Evolutionary conservation across 352 stramenopile species (phyloP), one percentile per base, ranked within the genome.

Genomic region (Phytophthora brassicae): DNA sequence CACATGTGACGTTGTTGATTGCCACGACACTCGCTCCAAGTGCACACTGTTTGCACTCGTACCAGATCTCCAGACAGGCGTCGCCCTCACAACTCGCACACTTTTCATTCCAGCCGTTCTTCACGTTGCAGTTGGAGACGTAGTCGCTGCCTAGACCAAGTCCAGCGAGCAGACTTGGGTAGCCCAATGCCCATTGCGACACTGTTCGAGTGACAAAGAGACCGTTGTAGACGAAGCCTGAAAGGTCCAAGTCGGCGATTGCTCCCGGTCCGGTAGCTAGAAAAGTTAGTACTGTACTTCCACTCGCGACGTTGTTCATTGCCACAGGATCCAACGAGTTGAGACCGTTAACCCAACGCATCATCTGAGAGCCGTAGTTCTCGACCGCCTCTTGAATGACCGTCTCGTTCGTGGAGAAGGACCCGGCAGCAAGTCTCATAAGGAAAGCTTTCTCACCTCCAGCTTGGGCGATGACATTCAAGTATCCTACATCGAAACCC

Each of bases 341-440:
- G 66, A 90, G 75, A 0, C 81, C 83, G 51, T 90, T 90, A n/a
- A 88, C 60, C 79, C 76, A 90, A 39, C 72, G 72, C 81, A 91
- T 89, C 60, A 91, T 83, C 56, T 83, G 74, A 42, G 59, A 24
- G 16, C 72, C 72, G 63, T 86, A 81, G 29, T 62, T 56, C 0
- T 55, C 29, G 28, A 88, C 69, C 17, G 75, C 64, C 1, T 64
- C 54, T 2, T 43, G 53, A 36, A 74, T 65, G 9, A 70, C 41
- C 3, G 63, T 58, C 24, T 50, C 59, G 19, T 68, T 77, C 3
- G 45, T 48, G 4, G 68, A 76, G 60, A 81, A 89, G 28, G 78
- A 83, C 4, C 77, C 78, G 2, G 74, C 66, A 6, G 79, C 57
- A 6, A 90, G 61, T 19, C 51, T 51, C 23, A 52, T 70, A 29